Evolutionary conservation across 495 filamentous ascomycete genomes (phyloP).

Genomic region (Podospora sp.): DNA sequence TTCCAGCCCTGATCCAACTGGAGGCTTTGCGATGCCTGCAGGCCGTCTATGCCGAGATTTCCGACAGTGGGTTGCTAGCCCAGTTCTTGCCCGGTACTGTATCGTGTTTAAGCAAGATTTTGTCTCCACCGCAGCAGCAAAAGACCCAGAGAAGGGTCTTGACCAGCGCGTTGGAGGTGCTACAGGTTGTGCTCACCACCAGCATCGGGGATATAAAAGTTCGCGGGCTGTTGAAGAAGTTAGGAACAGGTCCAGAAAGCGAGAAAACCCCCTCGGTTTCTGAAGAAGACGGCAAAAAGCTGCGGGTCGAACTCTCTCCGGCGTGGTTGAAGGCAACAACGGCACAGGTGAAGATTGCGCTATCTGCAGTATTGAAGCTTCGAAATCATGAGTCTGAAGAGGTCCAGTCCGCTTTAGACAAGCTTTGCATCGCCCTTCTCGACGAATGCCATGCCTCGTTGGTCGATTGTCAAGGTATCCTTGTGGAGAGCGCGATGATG

Average conservation of each 20-base stretch:
- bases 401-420: conserved; percentile 67
- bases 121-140: conserved; percentile 66
- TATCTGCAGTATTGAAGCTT: conserved; percentile 75
- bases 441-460: conserved; percentile 78
- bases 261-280: conserved; percentile 5
- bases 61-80: conserved; percentile 70
- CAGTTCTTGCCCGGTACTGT: conserved; percentile 89
- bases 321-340: conserved; percentile 84
- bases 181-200: conserved; percentile 61
- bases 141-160: conserved; percentile 69
- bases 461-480: conserved; percentile 64
- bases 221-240: conserved; percentile 41
- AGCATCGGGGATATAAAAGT: conserved; percentile 67
- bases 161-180: conserved; percentile 58
- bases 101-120: conserved; percentile 73
- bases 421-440: conserved; percentile 71
- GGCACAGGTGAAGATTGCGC: conserved; percentile 80
- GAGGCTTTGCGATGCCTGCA: conserved; percentile 67
- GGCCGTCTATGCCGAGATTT: conserved; percentile 62
- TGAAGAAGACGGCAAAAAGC: conserved; percentile 17
- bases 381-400: conserved; percentile 73
- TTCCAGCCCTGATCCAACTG: conserved; percentile 64
- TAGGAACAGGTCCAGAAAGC: conserved; percentile 8
- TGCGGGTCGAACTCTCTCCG: conserved; percentile 41
- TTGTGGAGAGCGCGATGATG: conserved; percentile 80